These are phyloP conservation scores for Solanum rostratum DNA, from an alignment of 257 asterid genomes.

Conservation along the genomic window DNA sequence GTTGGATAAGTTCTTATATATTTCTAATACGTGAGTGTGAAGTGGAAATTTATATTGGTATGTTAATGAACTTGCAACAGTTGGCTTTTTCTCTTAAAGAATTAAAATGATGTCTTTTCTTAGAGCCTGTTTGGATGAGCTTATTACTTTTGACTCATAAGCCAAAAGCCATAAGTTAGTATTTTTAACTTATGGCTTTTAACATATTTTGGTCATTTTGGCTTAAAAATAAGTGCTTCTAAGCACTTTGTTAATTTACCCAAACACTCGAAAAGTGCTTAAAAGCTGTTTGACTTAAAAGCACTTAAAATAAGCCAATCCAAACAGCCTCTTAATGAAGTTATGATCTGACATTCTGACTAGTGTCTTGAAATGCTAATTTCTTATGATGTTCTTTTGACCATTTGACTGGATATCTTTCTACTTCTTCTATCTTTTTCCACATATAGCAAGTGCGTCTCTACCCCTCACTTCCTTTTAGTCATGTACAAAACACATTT, in stretches of 20 bases:
- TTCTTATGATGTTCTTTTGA: not conserved
- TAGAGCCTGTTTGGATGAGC: too few relatives aligned
- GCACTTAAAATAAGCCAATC: too few relatives aligned
- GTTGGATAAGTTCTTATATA: not conserved
- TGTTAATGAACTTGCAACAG: not conserved
- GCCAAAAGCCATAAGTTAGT: too few relatives aligned
- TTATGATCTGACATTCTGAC: not conserved
- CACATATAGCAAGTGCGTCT: not conserved
- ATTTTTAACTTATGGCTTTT: too few relatives aligned
- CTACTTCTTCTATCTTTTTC: not conserved
- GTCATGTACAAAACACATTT: not conserved
- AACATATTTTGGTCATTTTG: too few relatives aligned
- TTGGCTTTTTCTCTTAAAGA: not conserved
- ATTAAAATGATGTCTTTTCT: not conserved
- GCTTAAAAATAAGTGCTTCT: too few relatives aligned
- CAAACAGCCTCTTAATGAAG: too few relatives aligned
- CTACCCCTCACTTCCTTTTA: not conserved
- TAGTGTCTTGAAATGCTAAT: not conserved
- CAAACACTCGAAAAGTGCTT: too few relatives aligned
- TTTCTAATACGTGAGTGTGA: not conserved
- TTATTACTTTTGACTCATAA: too few relatives aligned
- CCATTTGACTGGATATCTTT: not conserved
- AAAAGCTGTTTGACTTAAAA: too few relatives aligned
- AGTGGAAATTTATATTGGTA: not conserved
- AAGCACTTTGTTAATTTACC: too few relatives aligned